Base-by-base conservation (phyloP, 2,329 filamentous ascomycete genomes). In the Aureobasidium sp. region DNA sequence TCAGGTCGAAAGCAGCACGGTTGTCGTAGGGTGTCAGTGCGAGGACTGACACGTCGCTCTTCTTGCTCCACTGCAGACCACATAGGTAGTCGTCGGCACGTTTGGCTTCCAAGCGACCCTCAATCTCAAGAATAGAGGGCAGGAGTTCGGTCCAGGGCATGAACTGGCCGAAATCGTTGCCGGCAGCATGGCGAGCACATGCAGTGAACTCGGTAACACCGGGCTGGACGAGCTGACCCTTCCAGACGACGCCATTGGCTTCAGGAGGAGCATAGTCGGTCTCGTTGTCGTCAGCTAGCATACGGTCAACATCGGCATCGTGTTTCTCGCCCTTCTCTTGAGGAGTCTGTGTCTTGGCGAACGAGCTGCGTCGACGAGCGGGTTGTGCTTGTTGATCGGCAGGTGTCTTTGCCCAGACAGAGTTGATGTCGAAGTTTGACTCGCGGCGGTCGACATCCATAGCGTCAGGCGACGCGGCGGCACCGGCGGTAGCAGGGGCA, bases 21-120 rank as follows among this genome's bases (percentile, higher is more conserved):
- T 85, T 79, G 23, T 86, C 84, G 1, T 85, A 82, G 1, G 81
- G 78, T 19, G 81, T 81, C 35, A 97, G 75, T 46, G 85, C 84
- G 21, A 95, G 83, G 23, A 97, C 88, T 1, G 90, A 82, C 6
- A 99, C 85, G 68, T 97, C 94, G 2, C 89, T 92, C 54, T 85
- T 85, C 57, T 83, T 82, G 70, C 88, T 93, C 72, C 89, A 95
- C 13, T 90, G 85, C 63, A 97, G 79, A 54, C 90, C 86, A 69
- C 90, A 94, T 0, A 99, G 84, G 68, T 99, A 99, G 63, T 95
- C 90, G 60, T 91, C 90, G 11, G 93, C 94, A 65, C 87, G 88
- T 62, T 87, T 82, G 66, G 90, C 85, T 55, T 89, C 84, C 62
- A 99, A 94, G 19, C 94, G 84, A 1, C 89, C 90, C 50, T 86